phyloP scores from a whole-genome alignment of 306 rosid species.

The Casuarina cunninghamiana region DNA sequence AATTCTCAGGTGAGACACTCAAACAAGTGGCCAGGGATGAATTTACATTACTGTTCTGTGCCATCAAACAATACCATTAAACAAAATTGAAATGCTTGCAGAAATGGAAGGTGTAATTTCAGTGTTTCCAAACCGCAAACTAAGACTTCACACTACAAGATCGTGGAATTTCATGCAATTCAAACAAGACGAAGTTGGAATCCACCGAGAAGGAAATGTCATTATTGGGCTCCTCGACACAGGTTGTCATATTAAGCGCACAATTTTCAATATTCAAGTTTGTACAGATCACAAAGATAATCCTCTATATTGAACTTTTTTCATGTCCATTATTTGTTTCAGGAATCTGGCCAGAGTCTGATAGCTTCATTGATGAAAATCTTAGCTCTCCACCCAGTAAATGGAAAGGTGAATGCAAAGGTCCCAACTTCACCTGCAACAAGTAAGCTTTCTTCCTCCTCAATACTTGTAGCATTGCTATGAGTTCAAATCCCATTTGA shows the following conservation, averaged over 20 bases:
- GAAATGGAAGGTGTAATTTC: constrained; percentile 37
- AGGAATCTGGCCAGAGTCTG: constrained; percentile 48
- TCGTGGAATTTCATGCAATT: constrained; percentile 43
- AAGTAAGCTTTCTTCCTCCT: constrained; percentile 27
- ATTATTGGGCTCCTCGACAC: constrained; percentile 37
- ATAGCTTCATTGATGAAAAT: constrained; percentile 33
- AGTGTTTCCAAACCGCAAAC: constrained; percentile 34
- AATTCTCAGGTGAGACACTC: constrained; percentile 19
- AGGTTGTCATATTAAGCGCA: background rate
- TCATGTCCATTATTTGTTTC: background rate
- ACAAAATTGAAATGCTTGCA: constrained; percentile 7
- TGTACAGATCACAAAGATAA: background rate
- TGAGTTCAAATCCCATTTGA: background rate
- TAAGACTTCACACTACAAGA: constrained; percentile 41
- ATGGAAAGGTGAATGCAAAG: constrained; percentile 43
- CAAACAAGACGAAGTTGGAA: constrained; percentile 10
- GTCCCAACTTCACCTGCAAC: constrained; percentile 41
- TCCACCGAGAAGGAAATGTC: constrained; percentile 13
- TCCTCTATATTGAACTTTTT: background rate
- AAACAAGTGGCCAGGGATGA: background rate
- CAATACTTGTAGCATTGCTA: background rate
- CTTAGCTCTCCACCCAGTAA: constrained; percentile 32
- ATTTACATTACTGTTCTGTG: background rate
- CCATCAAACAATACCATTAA: background rate
- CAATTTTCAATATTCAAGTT: background rate